Base-by-base conservation (phyloP, 2,329 filamentous ascomycete species). In the Xylariaceae sp. region DNA sequence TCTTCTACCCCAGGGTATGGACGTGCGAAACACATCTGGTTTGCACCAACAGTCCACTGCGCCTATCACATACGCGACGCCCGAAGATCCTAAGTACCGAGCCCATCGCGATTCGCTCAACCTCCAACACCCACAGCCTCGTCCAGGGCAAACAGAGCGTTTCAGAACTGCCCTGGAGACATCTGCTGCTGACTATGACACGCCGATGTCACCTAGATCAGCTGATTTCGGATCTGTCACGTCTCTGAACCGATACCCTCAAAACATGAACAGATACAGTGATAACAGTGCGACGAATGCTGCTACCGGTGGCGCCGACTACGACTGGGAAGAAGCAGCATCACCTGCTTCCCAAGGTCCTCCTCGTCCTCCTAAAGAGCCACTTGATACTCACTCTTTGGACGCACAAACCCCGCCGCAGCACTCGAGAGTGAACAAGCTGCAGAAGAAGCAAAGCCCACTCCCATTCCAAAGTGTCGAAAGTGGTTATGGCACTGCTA, bases 61-160 rank as follows among this genome's bases (percentile, higher is more conserved):
- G 3, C 73, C 82, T 6, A 75, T 80, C 40, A 75, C 78, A 2
- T 81, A 81, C 52, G 77, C 80, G 63, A 78, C 78, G 5, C 74
- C 75, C 31, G 86, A 82, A 63, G 87, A 91, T 60, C 87, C 88
- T 43, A 92, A 92, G 69, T 92, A 92, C 69, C 86, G 88, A 69
- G 88, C 87, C 50, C 87, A 92, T 67, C 85, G 89, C 60, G 89
- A 92, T 71, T 91, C 88, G 22, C 69, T 92, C 50, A 90, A 90
- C 63, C 74, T 93, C 38, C 84, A 90, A 65, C 89, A 93, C 69
- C 89, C 89, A 6, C 88, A 92, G 67, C 89, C 89, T 9, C 78
- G 87, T 28, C 84, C 82, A 16, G 88, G 88, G 0, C 84, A 88
- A 50, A 89, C 86, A 1, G 83, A 87, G 66, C 84, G 86, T 22